Percentiles rank a stretch among this genome's conserved stretches.
These are phyloP conservation scores for Chlamydomonas urium DNA, from an alignment of 139 green algal species.

Conservation along the genomic window DNA sequence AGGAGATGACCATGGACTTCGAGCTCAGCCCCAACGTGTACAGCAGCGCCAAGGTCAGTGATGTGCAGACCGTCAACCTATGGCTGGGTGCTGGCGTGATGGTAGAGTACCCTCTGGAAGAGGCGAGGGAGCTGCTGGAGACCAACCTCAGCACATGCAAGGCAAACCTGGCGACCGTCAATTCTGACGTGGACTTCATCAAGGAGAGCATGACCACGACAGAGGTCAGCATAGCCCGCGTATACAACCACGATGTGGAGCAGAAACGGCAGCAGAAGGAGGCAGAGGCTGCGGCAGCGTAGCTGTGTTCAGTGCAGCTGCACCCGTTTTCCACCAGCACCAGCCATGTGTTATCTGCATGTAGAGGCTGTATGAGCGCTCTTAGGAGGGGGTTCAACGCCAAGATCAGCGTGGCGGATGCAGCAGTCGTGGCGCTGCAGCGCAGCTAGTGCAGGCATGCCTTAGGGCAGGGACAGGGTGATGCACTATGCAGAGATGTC, in stretches of 20 bases:
- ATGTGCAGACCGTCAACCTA: conserved; percentile 56
- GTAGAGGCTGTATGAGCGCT: too few species aligned
- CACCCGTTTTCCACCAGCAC: too few species aligned
- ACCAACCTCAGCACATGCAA: conserved; percentile 52
- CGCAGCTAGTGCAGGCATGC: too few species aligned
- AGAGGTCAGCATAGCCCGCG: conserved; percentile 17
- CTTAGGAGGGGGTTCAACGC: too few species aligned
- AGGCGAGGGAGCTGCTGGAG: conserved; percentile 56
- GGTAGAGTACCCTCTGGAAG: conserved; percentile 70
- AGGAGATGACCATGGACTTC: conserved; percentile 48
- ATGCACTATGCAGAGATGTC: too few species aligned
- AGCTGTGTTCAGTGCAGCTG: too few species aligned
- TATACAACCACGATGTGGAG: conserved; percentile 12
- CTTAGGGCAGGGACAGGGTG: too few species aligned
- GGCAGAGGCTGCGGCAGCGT: too few species aligned
- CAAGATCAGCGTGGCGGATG: too few species aligned
- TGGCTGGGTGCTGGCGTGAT: conserved; percentile 79
- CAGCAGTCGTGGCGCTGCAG: too few species aligned
- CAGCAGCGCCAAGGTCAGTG: conserved; percentile 44
- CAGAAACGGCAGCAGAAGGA: neutral
- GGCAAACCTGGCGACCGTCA: conserved; percentile 25
- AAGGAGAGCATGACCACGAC: conserved; percentile 14
- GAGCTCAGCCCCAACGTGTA: conserved; percentile 59
- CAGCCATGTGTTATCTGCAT: too few species aligned
- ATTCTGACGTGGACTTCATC: conserved; percentile 23